These are phyloP conservation scores for Cichorium intybus DNA, from an alignment of 140 eudicot species.

Conservation along the genomic window DNA sequence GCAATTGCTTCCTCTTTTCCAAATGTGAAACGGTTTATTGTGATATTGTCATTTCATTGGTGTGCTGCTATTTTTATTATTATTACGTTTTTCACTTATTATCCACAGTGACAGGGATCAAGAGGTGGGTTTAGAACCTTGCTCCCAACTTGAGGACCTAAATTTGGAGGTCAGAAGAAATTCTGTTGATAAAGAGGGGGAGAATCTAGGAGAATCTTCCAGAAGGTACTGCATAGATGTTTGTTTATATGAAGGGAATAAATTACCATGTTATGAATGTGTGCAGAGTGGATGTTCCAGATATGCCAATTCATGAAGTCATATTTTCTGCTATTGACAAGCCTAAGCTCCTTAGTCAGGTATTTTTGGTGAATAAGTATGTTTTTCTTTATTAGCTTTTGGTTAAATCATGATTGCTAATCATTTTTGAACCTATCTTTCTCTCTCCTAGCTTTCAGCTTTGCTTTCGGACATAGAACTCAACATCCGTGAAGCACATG, in stretches of 20 bases:
- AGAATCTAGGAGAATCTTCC: slow-evolving; percentile 37
- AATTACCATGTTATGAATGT: slow-evolving; percentile 20
- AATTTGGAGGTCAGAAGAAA: slow-evolving; percentile 69
- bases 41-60: slow-evolving; percentile 10
- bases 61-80: not conserved
- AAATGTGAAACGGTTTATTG: not conserved
- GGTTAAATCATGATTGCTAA: too few species aligned
- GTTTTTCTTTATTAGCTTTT: too few species aligned
- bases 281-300: slow-evolving; percentile 55
- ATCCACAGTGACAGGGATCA: slow-evolving; percentile 37
- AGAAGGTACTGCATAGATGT: slow-evolving; percentile 42
- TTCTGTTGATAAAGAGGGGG: slow-evolving; percentile 42
- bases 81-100: not conserved
- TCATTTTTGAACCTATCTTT: not conserved
- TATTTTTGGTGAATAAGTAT: slow-evolving; percentile 27
- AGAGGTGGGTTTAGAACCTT: slow-evolving; percentile 61
- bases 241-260: not conserved
- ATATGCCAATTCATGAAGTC: slow-evolving; percentile 72
- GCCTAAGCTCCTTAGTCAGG: slow-evolving; percentile 99
- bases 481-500: slow-evolving; percentile 98
- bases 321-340: slow-evolving; percentile 89
- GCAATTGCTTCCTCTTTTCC: not conserved
- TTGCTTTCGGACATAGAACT: slow-evolving; percentile 91
- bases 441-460: slow-evolving; percentile 67
- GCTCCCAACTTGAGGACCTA: slow-evolving; percentile 79